phyloP scores from a whole-genome alignment of 495 filamentous ascomycete species.

The Annulohypoxylon bovei region DNA sequence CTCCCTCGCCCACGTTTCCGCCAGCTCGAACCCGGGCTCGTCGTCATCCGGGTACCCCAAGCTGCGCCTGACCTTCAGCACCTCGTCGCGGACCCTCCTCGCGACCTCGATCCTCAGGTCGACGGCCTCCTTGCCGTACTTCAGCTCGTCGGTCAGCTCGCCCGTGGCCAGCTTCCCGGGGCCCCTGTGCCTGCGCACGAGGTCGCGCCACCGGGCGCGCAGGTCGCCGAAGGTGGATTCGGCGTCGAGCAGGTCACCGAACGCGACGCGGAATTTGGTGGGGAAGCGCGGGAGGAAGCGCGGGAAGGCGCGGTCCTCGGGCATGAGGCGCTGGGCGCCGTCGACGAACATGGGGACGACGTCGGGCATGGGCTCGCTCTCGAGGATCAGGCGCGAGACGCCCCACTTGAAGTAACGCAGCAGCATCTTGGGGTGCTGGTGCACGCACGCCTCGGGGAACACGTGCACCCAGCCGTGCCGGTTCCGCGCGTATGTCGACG shows the following conservation, averaged over 20 bases:
- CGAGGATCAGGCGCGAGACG: conserved; percentile 85
- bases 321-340: conserved; percentile 85
- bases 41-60: conserved; percentile 84
- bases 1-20: conserved; percentile 59
- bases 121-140: conserved; percentile 76
- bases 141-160: conserved; percentile 74
- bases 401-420: conserved; percentile 99
- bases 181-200: conserved; percentile 56
- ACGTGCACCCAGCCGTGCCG: conserved; percentile 87
- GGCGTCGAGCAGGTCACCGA: conserved; percentile 72
- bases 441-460: conserved; percentile 93
- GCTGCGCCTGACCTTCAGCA: conserved; percentile 75
- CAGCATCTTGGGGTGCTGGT: conserved; percentile 80
- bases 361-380: conserved; percentile 81
- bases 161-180: conserved; percentile 52
- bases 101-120: conserved; percentile 85
- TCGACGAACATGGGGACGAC: conserved; percentile 95
- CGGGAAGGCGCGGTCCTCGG: conserved; percentile 80
- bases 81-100: conserved; percentile 76
- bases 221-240: conserved; percentile 72
- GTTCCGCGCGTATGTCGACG: conserved; percentile 62
- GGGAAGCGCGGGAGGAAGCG: conserved; percentile 80
- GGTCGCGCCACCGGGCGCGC: conserved; percentile 70
- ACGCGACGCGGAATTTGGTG: conserved; percentile 76
- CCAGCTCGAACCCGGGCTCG: conserved; percentile 52